Base-by-base conservation (phyloP, 2,329 filamentous ascomycete species). In the Sporothrix mexicana region DNA sequence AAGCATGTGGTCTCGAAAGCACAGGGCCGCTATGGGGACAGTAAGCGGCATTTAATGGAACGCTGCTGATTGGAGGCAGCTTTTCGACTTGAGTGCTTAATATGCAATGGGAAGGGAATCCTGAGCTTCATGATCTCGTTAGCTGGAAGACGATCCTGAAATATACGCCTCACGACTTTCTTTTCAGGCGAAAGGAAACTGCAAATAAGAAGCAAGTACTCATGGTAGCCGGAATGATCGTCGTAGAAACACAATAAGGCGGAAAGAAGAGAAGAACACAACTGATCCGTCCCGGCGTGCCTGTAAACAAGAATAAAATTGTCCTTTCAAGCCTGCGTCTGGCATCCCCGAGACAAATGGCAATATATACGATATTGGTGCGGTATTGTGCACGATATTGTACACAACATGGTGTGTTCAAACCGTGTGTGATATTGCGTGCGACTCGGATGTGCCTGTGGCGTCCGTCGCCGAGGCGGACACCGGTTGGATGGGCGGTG, bases 281-380 rank as follows among this genome's bases (percentile, higher is more conserved):
- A 47, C 36, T 45, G 41, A 64, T 64, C 41, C 36, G 61, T 47
- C 41, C 20, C 12, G 61, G 61, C 15, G n/a, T n/a, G 12, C n/a
- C n/a, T 13, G 36, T 45, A 43, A 61, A 36, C 36, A 61, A 61
- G 10, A 30, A 57, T 23, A 30, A 61, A 49, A 57, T 15, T 23
- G 17, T 51, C 23, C 45, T 13, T n/a, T 59, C 68, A 25, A 53
- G 47, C 69, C 69, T 4, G 57, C 51, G 43, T 13, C 25, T 59
- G 25, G 47, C 55, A 12, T 64, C 57, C 36, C 69, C 23, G 69
- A 71, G 69, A 71, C 69, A 71, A 53, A 30, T 41, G 69, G 59
- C 47, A 71, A 64, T 71, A 43, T 62, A 49, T 70, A 41, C 30
- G 68, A 70, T 70, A 70, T 69, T 69, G 49, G 15, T 47, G 53